Conservation (phyloP, 306 rosid genomes). For the Gillenia trifoliata region DNA sequence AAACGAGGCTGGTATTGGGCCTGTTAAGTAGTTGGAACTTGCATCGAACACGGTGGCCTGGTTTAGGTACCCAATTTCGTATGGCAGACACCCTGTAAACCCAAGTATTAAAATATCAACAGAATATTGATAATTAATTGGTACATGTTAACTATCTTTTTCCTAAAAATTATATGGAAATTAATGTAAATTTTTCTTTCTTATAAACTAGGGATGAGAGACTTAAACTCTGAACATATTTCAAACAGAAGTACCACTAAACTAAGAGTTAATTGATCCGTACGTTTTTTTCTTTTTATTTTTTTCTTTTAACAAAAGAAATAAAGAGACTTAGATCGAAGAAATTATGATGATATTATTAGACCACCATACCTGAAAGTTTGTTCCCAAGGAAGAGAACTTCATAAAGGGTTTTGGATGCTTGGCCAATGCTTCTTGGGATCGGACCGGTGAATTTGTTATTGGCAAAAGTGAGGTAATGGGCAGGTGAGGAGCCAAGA, state of each 20-base stretch:
- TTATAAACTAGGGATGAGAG: no score
- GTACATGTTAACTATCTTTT: no score
- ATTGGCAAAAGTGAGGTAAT: slow-evolving; percentile 62
- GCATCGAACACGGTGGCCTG: slow-evolving; percentile 52
- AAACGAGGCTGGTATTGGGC: slow-evolving; percentile 72
- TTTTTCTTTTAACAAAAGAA: no score
- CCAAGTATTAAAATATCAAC: neutral
- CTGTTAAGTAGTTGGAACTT: slow-evolving; percentile 37
- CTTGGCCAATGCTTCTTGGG: slow-evolving; percentile 54
- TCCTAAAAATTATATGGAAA: no score
- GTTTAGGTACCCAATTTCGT: slow-evolving; percentile 52
- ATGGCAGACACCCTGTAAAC: slow-evolving; percentile 61
- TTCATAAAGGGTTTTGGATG: slow-evolving; percentile 40
- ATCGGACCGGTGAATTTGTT: slow-evolving; percentile 50
- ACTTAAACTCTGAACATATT: no score
- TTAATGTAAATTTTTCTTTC: no score
- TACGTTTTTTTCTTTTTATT: no score
- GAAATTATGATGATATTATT: no score
- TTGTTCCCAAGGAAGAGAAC: slow-evolving; percentile 58
- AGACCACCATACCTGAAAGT: slow-evolving; percentile 3
- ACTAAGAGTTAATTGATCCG: no score
- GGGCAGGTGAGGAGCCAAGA: slow-evolving; percentile 55
- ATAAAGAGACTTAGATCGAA: no score
- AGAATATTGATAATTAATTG: no score
- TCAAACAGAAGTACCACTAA: no score